Evolutionary conservation across 78 protist genomes (phyloP).

Genomic region (Pigoraptor vietnamica): DNA sequence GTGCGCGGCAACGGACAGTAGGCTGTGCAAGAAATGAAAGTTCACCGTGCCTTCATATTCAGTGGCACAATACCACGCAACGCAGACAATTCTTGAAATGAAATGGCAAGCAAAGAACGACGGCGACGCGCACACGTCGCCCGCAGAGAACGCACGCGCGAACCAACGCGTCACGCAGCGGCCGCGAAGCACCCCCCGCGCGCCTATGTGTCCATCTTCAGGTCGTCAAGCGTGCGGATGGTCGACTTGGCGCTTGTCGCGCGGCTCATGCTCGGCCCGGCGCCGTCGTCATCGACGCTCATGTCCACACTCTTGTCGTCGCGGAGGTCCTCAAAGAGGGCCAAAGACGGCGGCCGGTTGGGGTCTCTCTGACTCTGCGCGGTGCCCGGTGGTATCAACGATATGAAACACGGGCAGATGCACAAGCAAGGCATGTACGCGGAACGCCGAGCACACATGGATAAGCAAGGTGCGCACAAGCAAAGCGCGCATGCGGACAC

Average conservation of each 20-base stretch:
- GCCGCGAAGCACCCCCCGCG: too few species aligned
- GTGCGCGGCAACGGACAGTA: too few species aligned
- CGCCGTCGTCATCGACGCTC: background rate
- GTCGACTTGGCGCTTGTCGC: background rate
- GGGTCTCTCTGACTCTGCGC: background rate
- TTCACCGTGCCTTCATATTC: too few species aligned
- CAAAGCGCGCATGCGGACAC: background rate
- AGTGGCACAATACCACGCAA: too few species aligned
- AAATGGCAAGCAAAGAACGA: too few species aligned
- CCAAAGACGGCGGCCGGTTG: background rate
- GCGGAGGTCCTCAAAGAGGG: background rate
- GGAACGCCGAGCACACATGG: background rate
- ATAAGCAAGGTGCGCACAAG: background rate
- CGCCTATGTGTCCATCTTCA: background rate
- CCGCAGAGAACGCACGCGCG: too few species aligned
- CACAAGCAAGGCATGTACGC: too few species aligned
- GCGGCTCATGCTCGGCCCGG: background rate
- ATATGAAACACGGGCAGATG: background rate
- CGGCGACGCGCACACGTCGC: too few species aligned
- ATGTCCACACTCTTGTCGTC: background rate
- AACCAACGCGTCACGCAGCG: too few species aligned
- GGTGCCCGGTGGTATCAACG: background rate
- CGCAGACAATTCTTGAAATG: too few species aligned
- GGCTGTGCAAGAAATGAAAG: too few species aligned
- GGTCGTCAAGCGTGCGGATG: background rate